These are phyloP conservation scores for Scheffersomyces stambukii DNA, from an alignment of 1,139 yeast species.

Conservation along the genomic window DNA sequence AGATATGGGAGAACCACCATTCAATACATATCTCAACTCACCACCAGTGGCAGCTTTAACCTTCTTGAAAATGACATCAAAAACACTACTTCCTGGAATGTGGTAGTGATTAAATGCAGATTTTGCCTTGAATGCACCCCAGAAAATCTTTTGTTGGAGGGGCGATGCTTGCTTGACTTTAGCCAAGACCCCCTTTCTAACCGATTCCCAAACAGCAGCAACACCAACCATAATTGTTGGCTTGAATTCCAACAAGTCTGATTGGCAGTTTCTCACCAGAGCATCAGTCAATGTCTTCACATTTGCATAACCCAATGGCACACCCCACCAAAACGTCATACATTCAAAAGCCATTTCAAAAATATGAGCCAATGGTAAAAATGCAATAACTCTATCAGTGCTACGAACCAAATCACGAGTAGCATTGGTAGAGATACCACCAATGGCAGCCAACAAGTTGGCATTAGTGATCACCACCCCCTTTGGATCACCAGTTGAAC, in stretches of 20 bases:
- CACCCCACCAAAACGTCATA: slow-evolving; percentile 83
- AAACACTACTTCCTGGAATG: slow-evolving; percentile 66
- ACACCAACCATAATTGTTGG: slow-evolving; percentile 98
- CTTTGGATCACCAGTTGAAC: slow-evolving; percentile 96
- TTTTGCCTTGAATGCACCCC: slow-evolving; percentile 85
- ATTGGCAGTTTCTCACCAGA: slow-evolving; percentile 78
- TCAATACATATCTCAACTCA: slow-evolving; percentile 61
- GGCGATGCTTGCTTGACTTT: slow-evolving; percentile 69
- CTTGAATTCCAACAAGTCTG: slow-evolving; percentile 81
- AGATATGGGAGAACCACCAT: slow-evolving; percentile 95
- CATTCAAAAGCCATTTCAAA: slow-evolving; percentile 89
- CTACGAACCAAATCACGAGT: slow-evolving; percentile 47
- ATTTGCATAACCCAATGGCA: slow-evolving; percentile 81
- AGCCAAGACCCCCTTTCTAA: slow-evolving; percentile 84
- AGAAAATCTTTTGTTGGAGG: slow-evolving; percentile 73
- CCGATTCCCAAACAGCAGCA: slow-evolving; percentile 97
- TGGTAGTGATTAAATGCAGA: slow-evolving; percentile 53
- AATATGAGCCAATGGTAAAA: slow-evolving; percentile 94
- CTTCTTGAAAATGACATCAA: slow-evolving; percentile 74
- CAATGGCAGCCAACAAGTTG: slow-evolving; percentile 78
- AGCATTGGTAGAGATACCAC: slow-evolving; percentile 72
- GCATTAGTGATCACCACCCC: slow-evolving; percentile 86
- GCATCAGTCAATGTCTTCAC: slow-evolving; percentile 87
- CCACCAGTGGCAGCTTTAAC: slow-evolving; percentile 97
- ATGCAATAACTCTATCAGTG: slow-evolving; percentile 73